Evolutionary conservation across 306 rosid genomes (phyloP), one percentile per base, ranked within the genome.

Genomic region (Potentilla sterilis): DNA sequence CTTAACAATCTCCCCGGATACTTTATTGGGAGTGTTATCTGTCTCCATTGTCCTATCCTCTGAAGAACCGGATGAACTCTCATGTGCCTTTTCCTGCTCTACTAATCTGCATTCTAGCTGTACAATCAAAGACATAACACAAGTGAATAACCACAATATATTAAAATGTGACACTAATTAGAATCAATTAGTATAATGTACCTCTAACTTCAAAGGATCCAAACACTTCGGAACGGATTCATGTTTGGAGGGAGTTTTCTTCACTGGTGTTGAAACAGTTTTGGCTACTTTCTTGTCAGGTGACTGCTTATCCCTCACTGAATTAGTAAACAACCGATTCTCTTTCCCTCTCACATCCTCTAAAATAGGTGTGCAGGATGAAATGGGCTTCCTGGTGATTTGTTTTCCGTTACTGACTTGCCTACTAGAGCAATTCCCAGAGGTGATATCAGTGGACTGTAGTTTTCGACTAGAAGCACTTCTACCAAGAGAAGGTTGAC

Each of bases 291-390:
- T 91, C 86, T 83, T 93, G 58, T 87, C 89, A 3, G 91, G 86
- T 57, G 93, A 87, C 40, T 81, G 88, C 83, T 83, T 89, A 40
- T 72, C 86, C 80, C 84, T 93, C 71, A 78, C 81, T 15, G 74
- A 80, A 68, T 88, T 88, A 48, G 88, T 19, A 55, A 80, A 83
- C 28, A 77, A 81, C 55, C 72, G 32, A 69, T 91, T 90, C 88
- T 95, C 98, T 73, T 95, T 95, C 24, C 97, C 96, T 61, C 75
- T 77, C 48, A 84, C 85, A 74, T 90, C 96, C 83, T 83, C 91
- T 38, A 83, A 68, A 61, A 83, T 63, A 55, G 88, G 81, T 16
- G 87, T 11, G 4, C 64, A 78, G 65, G 75, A 55, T 5, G 81
- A 74, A 59, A 83, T 87, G 37, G 82, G 79, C 78, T 74, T 93